Conservation (phyloP, 1,284 basidiomycete genomes). For the Sanguinoderma infundibulare region DNA sequence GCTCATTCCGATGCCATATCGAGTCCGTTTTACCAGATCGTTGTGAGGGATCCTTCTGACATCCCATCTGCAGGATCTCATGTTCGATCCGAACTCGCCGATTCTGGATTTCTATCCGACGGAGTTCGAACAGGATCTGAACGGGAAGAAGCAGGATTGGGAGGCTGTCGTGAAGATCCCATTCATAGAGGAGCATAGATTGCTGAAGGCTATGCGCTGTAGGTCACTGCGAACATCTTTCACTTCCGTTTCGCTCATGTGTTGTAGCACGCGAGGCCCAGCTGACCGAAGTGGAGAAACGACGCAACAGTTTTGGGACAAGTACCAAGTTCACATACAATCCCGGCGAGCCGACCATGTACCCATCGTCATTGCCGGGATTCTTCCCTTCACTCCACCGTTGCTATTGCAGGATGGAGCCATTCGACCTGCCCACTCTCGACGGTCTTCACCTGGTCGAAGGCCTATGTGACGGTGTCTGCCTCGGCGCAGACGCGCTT, state of each 20-base stretch:
- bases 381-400: constrained; percentile 93
- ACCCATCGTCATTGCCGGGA: constrained; percentile 91
- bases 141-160: constrained; percentile 99
- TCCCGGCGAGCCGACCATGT: constrained; percentile 63
- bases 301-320: constrained; percentile 81
- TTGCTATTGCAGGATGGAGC: constrained; percentile 79
- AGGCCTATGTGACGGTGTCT: constrained; percentile 89
- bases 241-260: no score
- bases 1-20: constrained; percentile 86
- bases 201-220: constrained; percentile 86
- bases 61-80: constrained; percentile 69
- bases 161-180: constrained; percentile 99
- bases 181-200: constrained; percentile 88
- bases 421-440: constrained; percentile 88
- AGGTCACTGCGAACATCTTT: constrained; percentile 29
- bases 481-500: constrained; percentile 84
- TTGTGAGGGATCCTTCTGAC: neutral
- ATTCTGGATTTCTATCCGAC: constrained; percentile 95
- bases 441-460: constrained; percentile 86
- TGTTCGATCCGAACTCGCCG: constrained; percentile 85
- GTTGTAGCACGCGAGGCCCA: constrained; percentile 72
- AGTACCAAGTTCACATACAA: constrained; percentile 84
- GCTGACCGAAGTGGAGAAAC: constrained; percentile 78
- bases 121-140: constrained; percentile 92
- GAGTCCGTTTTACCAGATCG: constrained; percentile 48